Evolutionary conservation across 1,284 basidiomycete species (phyloP).

Genomic region (Moesziomyces sp.): DNA sequence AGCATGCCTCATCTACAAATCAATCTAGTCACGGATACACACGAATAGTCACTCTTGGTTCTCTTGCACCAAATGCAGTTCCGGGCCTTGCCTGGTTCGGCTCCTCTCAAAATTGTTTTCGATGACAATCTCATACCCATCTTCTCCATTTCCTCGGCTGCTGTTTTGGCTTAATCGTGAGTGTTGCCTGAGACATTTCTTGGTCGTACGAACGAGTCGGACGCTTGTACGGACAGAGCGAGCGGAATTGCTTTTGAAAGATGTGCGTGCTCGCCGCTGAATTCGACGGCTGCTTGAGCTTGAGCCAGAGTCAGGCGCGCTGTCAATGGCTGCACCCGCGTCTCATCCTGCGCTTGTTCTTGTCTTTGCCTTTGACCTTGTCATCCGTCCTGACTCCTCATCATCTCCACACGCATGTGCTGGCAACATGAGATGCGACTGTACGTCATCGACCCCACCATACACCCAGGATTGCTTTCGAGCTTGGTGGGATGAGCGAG

Average conservation of each 20-base stretch:
- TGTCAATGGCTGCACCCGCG: background rate
- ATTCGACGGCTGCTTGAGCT: background rate
- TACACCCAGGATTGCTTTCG: background rate
- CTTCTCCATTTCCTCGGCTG: background rate
- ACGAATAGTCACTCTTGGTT: constrained; percentile 20
- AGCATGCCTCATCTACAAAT: constrained; percentile 3
- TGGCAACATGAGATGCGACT: background rate
- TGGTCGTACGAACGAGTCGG: too few species aligned
- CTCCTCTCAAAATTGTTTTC: constrained; percentile 13
- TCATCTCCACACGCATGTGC: background rate
- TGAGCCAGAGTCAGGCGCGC: background rate
- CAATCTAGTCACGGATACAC: constrained; percentile 22
- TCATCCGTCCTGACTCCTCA: background rate
- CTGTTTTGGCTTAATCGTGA: background rate
- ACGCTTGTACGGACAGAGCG: too few species aligned
- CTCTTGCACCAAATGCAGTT: background rate
- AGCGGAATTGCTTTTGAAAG: too few species aligned
- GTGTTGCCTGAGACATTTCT: background rate
- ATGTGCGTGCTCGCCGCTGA: background rate
- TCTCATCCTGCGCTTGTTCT: background rate
- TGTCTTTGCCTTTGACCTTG: background rate
- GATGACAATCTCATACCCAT: constrained; percentile 33
- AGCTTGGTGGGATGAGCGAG: background rate
- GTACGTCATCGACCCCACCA: background rate
- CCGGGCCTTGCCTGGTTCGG: background rate